These are phyloP conservation scores for Sporothrix mexicana DNA, from an alignment of 2,329 filamentous ascomycete genomes.

Conservation along the genomic window DNA sequence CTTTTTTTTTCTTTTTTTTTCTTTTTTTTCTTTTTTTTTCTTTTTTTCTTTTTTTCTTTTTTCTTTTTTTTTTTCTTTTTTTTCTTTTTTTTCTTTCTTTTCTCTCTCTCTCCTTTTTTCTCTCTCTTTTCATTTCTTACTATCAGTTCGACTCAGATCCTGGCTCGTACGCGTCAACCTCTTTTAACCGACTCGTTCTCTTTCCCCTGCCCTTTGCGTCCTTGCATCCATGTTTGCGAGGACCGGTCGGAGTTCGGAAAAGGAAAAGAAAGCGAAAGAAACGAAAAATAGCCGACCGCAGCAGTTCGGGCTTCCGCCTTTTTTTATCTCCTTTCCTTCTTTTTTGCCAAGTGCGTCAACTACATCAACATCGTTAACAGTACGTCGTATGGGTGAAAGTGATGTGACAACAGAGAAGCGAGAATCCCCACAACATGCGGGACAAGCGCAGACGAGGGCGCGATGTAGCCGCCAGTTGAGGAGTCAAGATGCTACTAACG, in stretches of 20 bases:
- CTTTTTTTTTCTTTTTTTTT: background rate
- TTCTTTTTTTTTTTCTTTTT: background rate
- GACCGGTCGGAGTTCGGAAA: background rate
- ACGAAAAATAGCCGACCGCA: background rate
- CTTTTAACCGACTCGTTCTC: background rate
- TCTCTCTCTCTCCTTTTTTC: no score
- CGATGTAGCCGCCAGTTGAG: background rate
- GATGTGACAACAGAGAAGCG: background rate
- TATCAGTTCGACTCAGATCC: no score
- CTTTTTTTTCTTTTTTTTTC: background rate
- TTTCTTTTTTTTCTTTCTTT: background rate
- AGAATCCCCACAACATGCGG: background rate
- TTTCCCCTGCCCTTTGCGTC: no score
- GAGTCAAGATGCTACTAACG: background rate
- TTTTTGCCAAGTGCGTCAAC: no score
- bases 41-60: background rate
- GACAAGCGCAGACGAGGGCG: background rate
- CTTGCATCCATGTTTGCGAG: background rate
- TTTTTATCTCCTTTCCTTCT: background rate
- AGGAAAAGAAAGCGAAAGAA: background rate
- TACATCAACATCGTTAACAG: background rate
- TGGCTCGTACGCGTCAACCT: conserved; percentile 5
- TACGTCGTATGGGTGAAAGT: no score
- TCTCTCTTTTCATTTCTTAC: background rate
- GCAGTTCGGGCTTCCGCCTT: no score